These are phyloP conservation scores for Cadophora sp. DNA, from an alignment of 2,329 filamentous ascomycete genomes.

Conservation along the genomic window DNA sequence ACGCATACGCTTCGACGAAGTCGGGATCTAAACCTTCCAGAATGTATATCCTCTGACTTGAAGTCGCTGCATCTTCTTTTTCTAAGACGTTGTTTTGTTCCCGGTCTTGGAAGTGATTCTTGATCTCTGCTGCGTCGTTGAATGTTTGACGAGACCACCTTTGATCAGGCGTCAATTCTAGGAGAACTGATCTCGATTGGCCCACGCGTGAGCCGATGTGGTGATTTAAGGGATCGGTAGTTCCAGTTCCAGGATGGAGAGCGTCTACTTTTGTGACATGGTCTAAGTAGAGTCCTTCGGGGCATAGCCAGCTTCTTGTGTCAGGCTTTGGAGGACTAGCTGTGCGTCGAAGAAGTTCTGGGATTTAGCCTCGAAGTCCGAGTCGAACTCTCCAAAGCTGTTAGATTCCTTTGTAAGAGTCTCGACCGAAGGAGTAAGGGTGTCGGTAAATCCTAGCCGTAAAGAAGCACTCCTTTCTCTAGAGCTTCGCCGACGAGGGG, in stretches of 20 bases:
- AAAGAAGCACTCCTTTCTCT: too few relatives aligned
- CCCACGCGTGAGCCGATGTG: slow-evolving; percentile 20
- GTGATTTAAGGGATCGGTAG: slow-evolving; percentile 18
- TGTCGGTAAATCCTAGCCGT: too few relatives aligned
- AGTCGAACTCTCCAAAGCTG: too few relatives aligned
- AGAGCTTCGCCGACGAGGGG: too few relatives aligned
- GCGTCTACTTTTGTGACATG: slow-evolving; percentile 14
- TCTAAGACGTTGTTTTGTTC: background rate
- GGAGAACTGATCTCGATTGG: slow-evolving; percentile 18
- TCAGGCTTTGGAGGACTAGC: background rate
- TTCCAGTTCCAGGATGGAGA: slow-evolving; percentile 13
- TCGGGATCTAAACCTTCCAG: slow-evolving; percentile 25
- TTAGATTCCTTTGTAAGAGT: too few relatives aligned
- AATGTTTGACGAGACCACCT: slow-evolving; percentile 1
- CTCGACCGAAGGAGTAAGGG: too few relatives aligned
- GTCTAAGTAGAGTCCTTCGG: slow-evolving; percentile 19
- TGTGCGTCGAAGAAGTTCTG: too few relatives aligned
- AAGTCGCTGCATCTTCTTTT: too few relatives aligned
- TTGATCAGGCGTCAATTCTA: background rate
- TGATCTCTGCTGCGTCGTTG: background rate
- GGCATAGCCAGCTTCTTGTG: slow-evolving; percentile 16
- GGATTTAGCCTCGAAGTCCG: too few relatives aligned
- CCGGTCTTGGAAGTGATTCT: background rate
- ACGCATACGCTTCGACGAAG: slow-evolving; percentile 19
- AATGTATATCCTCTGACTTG: slow-evolving; percentile 19